A percentile compares a stretch with the other conserved stretches of the same genome.
These are phyloP conservation scores for Mycena latifolia DNA, from an alignment of 768 basidiomycete genomes.

Conservation along the genomic window DNA sequence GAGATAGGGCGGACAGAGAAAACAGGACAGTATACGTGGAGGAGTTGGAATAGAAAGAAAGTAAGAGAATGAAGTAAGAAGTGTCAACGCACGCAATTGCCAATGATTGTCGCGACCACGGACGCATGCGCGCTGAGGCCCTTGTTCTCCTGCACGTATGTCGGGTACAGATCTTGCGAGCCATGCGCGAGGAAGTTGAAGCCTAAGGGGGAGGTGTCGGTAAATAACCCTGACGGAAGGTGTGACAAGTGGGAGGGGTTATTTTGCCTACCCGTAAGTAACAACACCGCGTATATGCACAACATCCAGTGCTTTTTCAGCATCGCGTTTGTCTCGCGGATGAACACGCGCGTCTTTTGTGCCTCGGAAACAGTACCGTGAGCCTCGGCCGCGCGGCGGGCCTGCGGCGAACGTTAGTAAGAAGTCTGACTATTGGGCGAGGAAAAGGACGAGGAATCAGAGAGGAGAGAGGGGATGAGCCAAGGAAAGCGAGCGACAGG, in stretches of 20 bases:
- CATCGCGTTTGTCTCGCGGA: constrained; percentile 81
- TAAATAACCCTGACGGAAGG: constrained; percentile 1
- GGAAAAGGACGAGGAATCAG: background rate
- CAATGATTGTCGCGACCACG: constrained; percentile 85
- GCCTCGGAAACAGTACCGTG: constrained; percentile 43
- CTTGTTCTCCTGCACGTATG: constrained; percentile 76
- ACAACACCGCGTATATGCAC: constrained; percentile 87
- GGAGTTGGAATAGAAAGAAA: background rate
- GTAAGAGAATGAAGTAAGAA: constrained; percentile 4
- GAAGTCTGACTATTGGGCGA: constrained; percentile 12
- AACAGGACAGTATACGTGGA: constrained; percentile 10
- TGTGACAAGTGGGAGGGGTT: background rate
- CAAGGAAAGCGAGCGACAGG: constrained; percentile 2
- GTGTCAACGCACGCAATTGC: constrained; percentile 64
- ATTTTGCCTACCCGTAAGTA: constrained; percentile 73
- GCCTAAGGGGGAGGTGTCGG: constrained; percentile 48
- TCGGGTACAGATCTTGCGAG: constrained; percentile 83
- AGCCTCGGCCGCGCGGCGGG: constrained; percentile 25
- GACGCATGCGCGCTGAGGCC: constrained; percentile 67
- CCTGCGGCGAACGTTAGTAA: constrained; percentile 15
- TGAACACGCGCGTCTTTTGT: constrained; percentile 77
- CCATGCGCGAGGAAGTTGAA: constrained; percentile 87
- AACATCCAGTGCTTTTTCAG: constrained; percentile 84
- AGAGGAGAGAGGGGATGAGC: background rate
- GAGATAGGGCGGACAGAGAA: constrained; percentile 12